Conservation (phyloP, 2,329 filamentous ascomycete genomes). For the Penicillium italicum region DNA sequence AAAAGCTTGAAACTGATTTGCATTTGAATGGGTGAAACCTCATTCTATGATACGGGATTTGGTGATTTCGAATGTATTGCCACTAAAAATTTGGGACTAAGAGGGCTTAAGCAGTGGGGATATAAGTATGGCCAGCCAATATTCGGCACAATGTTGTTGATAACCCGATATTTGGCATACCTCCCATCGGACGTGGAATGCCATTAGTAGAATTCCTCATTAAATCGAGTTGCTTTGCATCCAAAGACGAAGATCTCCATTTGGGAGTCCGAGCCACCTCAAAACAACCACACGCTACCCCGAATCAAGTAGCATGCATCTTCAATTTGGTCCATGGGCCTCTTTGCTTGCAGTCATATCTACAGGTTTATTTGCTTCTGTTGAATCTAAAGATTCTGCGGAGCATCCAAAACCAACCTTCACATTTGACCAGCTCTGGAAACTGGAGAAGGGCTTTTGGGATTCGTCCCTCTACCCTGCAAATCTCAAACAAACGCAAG, state of each 20-base stretch:
- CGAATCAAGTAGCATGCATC: background rate
- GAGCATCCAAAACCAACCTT: conserved; percentile 6
- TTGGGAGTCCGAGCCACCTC: background rate
- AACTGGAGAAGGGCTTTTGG: conserved; percentile 23
- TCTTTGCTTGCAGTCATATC: background rate
- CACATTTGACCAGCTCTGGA: conserved; percentile 24
- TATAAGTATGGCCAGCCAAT: background rate
- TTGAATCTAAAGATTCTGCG: background rate
- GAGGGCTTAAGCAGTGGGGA: too few species aligned
- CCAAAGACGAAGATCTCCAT: background rate
- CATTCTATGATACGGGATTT: background rate
- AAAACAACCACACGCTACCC: background rate
- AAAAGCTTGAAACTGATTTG: background rate
- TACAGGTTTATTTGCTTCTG: background rate
- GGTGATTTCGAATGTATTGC: background rate
- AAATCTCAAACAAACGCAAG: conserved; percentile 23
- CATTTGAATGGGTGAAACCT: too few species aligned
- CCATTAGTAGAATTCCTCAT: background rate
- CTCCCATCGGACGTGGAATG: background rate
- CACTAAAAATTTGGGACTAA: too few species aligned
- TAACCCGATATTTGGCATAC: background rate
- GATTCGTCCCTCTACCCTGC: conserved; percentile 26
- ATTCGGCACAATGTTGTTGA: background rate
- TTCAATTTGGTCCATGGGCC: background rate
- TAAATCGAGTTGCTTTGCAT: background rate